Evolutionary conservation across 2,329 filamentous ascomycete genomes (phyloP), one percentile per base, ranked within the genome.

Genomic region (Cadophora gregata): DNA sequence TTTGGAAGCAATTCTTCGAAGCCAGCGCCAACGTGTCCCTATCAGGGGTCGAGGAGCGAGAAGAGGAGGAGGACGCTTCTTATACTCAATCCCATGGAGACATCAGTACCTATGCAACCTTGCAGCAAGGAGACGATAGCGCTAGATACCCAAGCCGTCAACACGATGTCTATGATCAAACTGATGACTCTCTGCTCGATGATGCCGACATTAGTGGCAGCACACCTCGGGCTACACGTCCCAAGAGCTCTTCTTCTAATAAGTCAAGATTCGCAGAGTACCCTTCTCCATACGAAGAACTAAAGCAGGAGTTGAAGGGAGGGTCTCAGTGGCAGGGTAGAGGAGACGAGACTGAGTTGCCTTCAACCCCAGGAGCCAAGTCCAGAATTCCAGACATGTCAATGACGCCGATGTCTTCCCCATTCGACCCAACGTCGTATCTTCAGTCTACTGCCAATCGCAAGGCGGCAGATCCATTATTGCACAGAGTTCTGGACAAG

Each of bases 1-100:
- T 99, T 80, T 99, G 96, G 96, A 99, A 99, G 80, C 94, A 98
- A 82, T 99, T 99, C 83, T 99, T 99, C 80, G 96, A 99, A 81
- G 93, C 96, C 42, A 97, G 94, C 58, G 96, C 96, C 77, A 98
- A 99, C 75, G 95, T 99, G 29, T 97, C 95, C 12, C 86, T 99
- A 12, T 97, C 93, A 0, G 93, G 94, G 31, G 97, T 99, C 79
- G 95, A 97, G 77, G 94, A 97, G 76, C 84, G 89, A 25, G 88
- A 86, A 62, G 82, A 84, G 1, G 88, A 86, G n/a, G 75, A 85
- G 75, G 65, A 81, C 79, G 81, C 75, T 1, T 80, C 81, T 77
- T 75, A 76, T 65, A 55, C 72, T 9, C 74, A 76, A 47, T 81
- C 64, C 0, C 73, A 77, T 29, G 73, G 73, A 24, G 65, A 76